Conservation (phyloP, 2,329 filamentous ascomycete species). For the Sporothrix globosa region DNA sequence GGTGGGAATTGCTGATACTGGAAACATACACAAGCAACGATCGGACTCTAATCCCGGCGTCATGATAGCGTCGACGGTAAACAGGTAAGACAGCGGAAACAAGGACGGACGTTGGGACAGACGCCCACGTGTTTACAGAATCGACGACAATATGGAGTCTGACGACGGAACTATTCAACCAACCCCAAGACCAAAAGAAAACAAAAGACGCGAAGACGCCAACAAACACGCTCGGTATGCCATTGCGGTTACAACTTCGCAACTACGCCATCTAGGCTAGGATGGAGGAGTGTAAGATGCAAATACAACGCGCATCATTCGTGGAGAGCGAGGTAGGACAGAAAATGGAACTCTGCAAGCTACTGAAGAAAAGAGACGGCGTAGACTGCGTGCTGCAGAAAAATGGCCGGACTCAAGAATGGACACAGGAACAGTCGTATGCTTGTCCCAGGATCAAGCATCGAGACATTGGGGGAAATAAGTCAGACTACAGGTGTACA, state of each 20-base stretch:
- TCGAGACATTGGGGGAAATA: background rate
- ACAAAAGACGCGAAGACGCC: background rate
- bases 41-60: background rate
- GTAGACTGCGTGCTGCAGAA: background rate
- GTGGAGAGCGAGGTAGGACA: background rate
- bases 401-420: too few relatives aligned
- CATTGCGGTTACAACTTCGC: slow-evolving; percentile 25
- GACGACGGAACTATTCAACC: too few relatives aligned
- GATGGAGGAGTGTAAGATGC: background rate
- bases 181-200: background rate
- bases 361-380: slow-evolving; percentile 6
- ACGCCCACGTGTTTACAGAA: slow-evolving; percentile 13
- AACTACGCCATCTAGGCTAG: background rate
- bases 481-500: background rate
- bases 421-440: background rate
- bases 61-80: background rate
- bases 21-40: background rate
- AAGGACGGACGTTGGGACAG: background rate
- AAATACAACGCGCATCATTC: slow-evolving; percentile 24
- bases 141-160: too few relatives aligned
- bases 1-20: too few relatives aligned
- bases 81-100: background rate
- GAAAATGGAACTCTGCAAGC: background rate
- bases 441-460: slow-evolving; percentile 18
- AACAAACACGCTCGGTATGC: slow-evolving; percentile 9